Evolutionary conservation across 176 grass and related monocot genomes (phyloP), one percentile per base, ranked within the genome.

Genomic region (Chrysopogon serrulatus): DNA sequence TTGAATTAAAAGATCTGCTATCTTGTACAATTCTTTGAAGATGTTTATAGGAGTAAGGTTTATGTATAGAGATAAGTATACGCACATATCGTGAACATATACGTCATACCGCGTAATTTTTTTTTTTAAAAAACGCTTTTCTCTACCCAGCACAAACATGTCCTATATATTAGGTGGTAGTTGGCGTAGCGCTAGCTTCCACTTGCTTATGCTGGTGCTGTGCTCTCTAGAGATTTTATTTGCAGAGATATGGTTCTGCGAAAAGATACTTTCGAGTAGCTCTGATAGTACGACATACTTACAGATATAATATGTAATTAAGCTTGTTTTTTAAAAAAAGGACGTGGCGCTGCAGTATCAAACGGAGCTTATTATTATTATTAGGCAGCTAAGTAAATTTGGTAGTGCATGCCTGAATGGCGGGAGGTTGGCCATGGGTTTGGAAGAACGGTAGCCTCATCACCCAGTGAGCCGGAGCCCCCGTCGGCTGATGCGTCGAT

Each of bases 331-430:
- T 48, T 79, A n/a, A 79, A n/a, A n/a, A n/a, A n/a, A n/a, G n/a
- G n/a, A 66, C 30, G 27, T 26, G 40, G 28, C 60, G 47, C 11
- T 47, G 18, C 28, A 24, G 61, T 33, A 32, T 67, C 42, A 79
- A 35, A 66, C 19, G 1, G 18, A 65, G 26, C 10, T 45, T 30
- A 5, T 5, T 37, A n/a, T n/a, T n/a, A n/a, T 8, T 53, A 21
- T n/a, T 39, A 24, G 67, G 32, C 19, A 41, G 17, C n/a, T 13
- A 78, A 78, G 76, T 35, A 57, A 57, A 57, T 21, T 24, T 76
- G 32, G 49, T 14, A 83, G 63, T 86, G 44, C 88, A 51, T 90
- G 85, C 96, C 88, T 99, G 96, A 81, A 99, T 94, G 68, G 74
- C 61, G 5, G 75, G 84, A 41, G 88, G 81, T 30, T 90, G 88